A percentile compares a stretch with the other conserved stretches of the same genome.
Conservation (phyloP, 2,329 filamentous ascomycete species). For the Chaetomium olivaceum region DNA sequence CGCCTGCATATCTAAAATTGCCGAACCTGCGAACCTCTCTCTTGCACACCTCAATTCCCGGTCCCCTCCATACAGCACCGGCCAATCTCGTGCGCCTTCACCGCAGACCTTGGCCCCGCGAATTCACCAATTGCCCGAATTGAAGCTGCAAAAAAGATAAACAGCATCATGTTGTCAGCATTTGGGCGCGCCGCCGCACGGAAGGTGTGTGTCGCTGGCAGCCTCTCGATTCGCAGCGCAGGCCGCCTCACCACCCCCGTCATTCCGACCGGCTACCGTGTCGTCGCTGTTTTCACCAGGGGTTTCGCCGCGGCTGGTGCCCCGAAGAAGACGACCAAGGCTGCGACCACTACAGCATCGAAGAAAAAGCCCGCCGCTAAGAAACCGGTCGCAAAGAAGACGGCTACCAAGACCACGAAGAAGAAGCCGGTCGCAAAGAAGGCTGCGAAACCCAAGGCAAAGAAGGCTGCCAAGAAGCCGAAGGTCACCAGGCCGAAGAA, state of each 20-base stretch:
- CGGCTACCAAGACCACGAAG: conserved; percentile 32
- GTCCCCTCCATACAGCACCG: neutral
- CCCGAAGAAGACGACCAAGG: conserved; percentile 22
- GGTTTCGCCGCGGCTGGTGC: conserved; percentile 25
- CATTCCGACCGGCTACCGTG: conserved; percentile 20
- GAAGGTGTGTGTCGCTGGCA: conserved; percentile 26
- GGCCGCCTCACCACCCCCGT: conserved; percentile 11
- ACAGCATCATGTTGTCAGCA: conserved; percentile 31
- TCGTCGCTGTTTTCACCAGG: conserved; percentile 25
- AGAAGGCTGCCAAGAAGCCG: conserved; percentile 39
- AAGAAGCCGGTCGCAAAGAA: conserved; percentile 29
- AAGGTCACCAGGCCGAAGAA: conserved; percentile 25
- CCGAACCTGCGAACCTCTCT: conserved; percentile 1
- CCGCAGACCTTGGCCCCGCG: neutral
- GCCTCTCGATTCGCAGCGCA: conserved; percentile 20
- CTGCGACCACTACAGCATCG: conserved; percentile 17
- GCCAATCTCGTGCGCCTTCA: neutral
- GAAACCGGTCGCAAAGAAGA: conserved; percentile 35
- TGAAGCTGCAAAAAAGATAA: neutral
- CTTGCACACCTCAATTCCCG: neutral
- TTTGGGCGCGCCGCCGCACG: conserved; percentile 30
- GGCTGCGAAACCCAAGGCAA: conserved; percentile 11
- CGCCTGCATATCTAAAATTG: conserved; percentile 16
- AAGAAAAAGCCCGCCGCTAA: conserved; percentile 32
- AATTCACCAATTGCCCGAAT: conserved; percentile 3